phyloP scores from a whole-genome alignment of 805 yeast species.

The Pichia exigua region DNA sequence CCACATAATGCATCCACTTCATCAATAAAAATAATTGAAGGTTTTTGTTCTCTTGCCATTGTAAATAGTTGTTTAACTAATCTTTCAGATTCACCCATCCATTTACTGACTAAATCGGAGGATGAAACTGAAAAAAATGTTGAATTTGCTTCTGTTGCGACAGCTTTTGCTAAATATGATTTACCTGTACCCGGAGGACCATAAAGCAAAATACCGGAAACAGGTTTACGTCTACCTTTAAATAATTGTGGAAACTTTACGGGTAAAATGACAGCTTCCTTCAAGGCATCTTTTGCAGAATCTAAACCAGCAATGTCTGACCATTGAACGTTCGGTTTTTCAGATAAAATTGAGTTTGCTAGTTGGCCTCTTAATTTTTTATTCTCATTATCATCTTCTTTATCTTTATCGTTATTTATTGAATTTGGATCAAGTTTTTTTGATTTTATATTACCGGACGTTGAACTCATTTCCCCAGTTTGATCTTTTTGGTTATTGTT shows the following conservation, averaged over 20 bases:
- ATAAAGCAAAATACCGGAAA: slow-evolving; percentile 78
- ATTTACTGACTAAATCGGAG: slow-evolving; percentile 89
- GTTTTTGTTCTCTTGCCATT: slow-evolving; percentile 95
- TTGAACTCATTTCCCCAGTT: slow-evolving; percentile 44
- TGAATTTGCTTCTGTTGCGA: slow-evolving; percentile 96
- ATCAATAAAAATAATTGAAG: slow-evolving; percentile 92
- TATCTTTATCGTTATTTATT: slow-evolving; percentile 34
- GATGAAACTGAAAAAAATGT: slow-evolving; percentile 96
- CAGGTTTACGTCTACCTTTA: slow-evolving; percentile 90
- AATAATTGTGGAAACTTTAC: slow-evolving; percentile 94
- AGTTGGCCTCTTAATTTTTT: slow-evolving; percentile 87
- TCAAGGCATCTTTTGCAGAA: slow-evolving; percentile 89
- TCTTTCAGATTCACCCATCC: slow-evolving; percentile 99
- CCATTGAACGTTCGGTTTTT: slow-evolving; percentile 91
- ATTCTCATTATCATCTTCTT: slow-evolving; percentile 64
- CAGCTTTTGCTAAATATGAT: slow-evolving; percentile 94
- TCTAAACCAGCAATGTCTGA: slow-evolving; percentile 94
- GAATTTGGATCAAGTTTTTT: slow-evolving; percentile 33
- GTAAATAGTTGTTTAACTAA: slow-evolving; percentile 88
- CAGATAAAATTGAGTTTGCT: slow-evolving; percentile 84
- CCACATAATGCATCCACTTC: slow-evolving; percentile 98
- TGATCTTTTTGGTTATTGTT: slow-evolving; percentile 40
- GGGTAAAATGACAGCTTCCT: slow-evolving; percentile 95
- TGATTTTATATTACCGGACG: slow-evolving; percentile 51
- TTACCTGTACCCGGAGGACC: slow-evolving; percentile 99